phyloP scores from a whole-genome alignment of 148 eudicot species.

The Nyssa sinensis region DNA sequence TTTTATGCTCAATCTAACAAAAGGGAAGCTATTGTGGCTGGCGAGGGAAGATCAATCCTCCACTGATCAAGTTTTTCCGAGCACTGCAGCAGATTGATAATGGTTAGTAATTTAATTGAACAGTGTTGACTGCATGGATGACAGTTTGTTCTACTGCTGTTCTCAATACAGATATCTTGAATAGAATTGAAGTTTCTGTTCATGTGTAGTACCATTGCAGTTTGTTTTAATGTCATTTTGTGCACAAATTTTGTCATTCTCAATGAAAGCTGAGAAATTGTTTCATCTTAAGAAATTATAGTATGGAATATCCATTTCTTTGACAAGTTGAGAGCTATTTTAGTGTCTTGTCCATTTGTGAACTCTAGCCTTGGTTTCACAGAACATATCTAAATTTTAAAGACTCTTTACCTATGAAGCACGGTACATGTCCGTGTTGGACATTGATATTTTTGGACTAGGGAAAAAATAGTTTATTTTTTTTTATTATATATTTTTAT shows the following conservation, averaged over 20 bases:
- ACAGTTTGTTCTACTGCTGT: background rate
- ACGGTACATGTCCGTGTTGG: no score
- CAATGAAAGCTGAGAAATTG: background rate
- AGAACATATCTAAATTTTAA: no score
- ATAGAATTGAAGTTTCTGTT: background rate
- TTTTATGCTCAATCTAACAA: background rate
- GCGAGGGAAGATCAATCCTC: slow-evolving; percentile 11
- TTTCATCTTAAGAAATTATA: background rate
- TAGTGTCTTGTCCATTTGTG: no score
- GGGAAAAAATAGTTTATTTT: no score
- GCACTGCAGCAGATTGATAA: background rate
- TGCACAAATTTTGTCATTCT: background rate
- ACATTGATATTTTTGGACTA: no score
- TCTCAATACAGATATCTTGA: background rate
- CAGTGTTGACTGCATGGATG: background rate
- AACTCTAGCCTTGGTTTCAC: no score
- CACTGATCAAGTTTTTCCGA: slow-evolving; percentile 5
- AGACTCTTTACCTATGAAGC: no score
- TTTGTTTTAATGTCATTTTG: background rate
- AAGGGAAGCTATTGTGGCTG: background rate
- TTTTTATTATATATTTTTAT: no score
- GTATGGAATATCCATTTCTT: background rate
- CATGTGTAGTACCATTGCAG: background rate
- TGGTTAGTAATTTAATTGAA: background rate
- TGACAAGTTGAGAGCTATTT: no score